phyloP scores from a whole-genome alignment of 306 rosid species.

The Fragaria vesca region DNA sequence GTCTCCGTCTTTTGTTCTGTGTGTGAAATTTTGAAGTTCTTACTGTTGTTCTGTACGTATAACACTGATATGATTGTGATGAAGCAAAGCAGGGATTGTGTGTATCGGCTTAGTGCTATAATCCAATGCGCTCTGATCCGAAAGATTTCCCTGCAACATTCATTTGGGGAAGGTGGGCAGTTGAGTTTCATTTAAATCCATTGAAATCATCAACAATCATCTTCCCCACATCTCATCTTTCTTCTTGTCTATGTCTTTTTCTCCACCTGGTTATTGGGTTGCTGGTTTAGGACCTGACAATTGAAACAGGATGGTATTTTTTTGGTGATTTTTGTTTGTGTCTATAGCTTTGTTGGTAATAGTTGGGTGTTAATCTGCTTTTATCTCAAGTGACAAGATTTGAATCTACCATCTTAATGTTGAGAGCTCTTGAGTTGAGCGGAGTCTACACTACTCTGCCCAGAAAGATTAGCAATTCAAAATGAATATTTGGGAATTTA shows the following conservation, averaged over 20 bases:
- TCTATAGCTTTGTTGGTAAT: not conserved
- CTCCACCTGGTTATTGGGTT: not conserved
- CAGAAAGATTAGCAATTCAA: not conserved
- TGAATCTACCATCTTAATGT: not conserved
- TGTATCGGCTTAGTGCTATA: slow-evolving; percentile 71
- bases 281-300: not conserved
- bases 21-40: not conserved
- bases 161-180: slow-evolving; percentile 71
- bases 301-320: not conserved
- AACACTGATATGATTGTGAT: too few relatives aligned
- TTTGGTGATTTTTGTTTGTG: not conserved
- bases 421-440: not conserved
- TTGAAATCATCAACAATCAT: slow-evolving; percentile 70
- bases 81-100: slow-evolving; percentile 58
- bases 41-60: not conserved
- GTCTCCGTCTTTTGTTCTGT: not conserved
- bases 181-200: slow-evolving; percentile 41
- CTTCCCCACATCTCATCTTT: slow-evolving; percentile 42
- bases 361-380: not conserved
- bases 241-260: not conserved
- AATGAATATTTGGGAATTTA: not conserved
- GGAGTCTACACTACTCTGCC: not conserved
- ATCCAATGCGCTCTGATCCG: slow-evolving; percentile 55
- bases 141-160: slow-evolving; percentile 68
- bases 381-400: not conserved